These are phyloP conservation scores for Coffea canephora DNA, from an alignment of 257 asterid species.

Conservation along the genomic window DNA sequence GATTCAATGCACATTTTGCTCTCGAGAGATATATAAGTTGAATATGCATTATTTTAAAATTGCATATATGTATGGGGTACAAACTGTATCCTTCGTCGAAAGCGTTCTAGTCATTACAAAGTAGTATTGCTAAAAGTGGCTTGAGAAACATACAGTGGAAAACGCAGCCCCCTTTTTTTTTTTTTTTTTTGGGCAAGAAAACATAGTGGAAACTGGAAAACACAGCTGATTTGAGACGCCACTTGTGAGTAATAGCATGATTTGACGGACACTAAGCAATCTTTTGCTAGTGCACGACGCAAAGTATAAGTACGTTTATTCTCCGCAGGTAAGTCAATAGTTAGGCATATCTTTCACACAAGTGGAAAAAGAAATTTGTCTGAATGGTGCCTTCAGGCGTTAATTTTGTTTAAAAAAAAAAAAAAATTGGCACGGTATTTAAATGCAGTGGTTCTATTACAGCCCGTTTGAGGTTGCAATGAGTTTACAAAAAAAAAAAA, in stretches of 20 bases:
- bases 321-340: background rate
- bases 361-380: background rate
- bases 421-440: no score
- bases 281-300: slow-evolving; percentile 1
- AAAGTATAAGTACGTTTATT: background rate
- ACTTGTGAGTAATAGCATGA: background rate
- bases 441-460: no score
- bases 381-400: no score
- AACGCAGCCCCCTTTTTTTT: no score
- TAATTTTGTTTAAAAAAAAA: no score
- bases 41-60: background rate
- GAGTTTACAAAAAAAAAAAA: no score
- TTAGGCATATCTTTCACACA: background rate
- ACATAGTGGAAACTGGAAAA: no score
- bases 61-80: no score
- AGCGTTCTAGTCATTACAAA: no score
- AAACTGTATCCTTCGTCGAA: no score
- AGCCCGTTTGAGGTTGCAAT: no score
- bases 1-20: background rate
- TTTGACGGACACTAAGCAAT: background rate
- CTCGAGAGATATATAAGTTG: background rate
- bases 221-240: background rate
- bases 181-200: no score
- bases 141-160: background rate
- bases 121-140: background rate